A percentile compares a stretch with the other conserved stretches of the same genome.
Evolutionary conservation across 2,329 filamentous ascomycete species (phyloP).

Genomic region (Fusarium sp.): DNA sequence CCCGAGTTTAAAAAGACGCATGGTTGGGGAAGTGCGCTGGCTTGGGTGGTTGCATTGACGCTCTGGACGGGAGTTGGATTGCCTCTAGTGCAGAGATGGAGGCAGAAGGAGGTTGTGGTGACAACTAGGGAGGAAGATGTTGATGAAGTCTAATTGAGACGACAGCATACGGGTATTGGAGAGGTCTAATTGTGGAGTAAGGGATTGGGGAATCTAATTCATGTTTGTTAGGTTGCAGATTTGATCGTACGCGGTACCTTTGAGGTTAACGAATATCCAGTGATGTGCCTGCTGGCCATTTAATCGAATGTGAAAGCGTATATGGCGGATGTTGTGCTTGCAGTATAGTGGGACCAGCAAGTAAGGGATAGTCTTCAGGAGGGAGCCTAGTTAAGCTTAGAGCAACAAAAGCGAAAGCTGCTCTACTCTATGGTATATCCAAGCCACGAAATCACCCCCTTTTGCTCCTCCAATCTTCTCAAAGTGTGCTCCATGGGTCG

Average conservation of each 20-base stretch:
- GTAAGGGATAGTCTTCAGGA: background rate
- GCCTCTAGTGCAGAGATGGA: constrained; percentile 40
- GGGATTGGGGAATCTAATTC: background rate
- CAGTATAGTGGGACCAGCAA: background rate
- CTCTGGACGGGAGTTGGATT: constrained; percentile 49
- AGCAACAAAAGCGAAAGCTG: no score
- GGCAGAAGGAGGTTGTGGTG: constrained; percentile 21
- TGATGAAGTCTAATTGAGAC: background rate
- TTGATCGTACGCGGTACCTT: background rate
- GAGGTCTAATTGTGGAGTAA: background rate
- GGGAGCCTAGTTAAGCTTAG: no score
- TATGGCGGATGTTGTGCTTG: background rate
- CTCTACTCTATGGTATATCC: background rate
- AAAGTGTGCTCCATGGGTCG: background rate
- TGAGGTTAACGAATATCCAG: rapidly evolving
- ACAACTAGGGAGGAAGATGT: background rate
- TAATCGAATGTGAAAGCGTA: background rate
- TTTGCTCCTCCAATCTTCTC: background rate
- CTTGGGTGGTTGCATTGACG: constrained; percentile 48
- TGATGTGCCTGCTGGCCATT: background rate
- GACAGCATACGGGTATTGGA: background rate
- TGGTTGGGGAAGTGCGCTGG: constrained; percentile 50
- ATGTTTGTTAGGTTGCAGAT: background rate
- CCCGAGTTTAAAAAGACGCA: constrained; percentile 50
- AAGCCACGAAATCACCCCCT: background rate